A percentile compares a stretch with the other conserved stretches of the same genome.
These are phyloP conservation scores for Candida sp. DNA, from an alignment of 1,139 yeast genomes.

Conservation along the genomic window DNA sequence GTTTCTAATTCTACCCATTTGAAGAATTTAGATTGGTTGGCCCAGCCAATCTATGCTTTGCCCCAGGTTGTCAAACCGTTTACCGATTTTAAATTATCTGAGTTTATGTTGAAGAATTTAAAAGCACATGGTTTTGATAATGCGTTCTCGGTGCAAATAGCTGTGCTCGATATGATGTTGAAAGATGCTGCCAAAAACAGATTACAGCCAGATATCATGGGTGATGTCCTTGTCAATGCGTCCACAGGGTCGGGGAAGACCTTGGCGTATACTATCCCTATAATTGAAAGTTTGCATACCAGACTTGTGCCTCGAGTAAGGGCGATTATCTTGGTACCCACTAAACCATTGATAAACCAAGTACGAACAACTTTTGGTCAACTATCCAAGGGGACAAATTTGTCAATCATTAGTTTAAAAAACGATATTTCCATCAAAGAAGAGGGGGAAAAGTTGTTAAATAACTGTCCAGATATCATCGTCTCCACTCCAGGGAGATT, in stretches of 20 bases:
- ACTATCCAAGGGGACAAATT: conserved; percentile 63
- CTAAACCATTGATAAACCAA: conserved; percentile 82
- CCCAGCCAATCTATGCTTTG: conserved; percentile 55
- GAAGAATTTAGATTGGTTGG: conserved; percentile 60
- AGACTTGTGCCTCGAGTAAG: conserved; percentile 73
- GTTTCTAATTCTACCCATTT: conserved; percentile 36
- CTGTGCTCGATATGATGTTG: conserved; percentile 58
- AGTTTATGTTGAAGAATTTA: conserved; percentile 46
- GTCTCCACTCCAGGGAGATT: conserved; percentile 92
- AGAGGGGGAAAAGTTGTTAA: conserved; percentile 51
- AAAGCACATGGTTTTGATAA: conserved; percentile 36
- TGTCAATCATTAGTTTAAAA: conserved; percentile 59
- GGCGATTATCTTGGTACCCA: conserved; percentile 83
- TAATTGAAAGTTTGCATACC: conserved; percentile 60
- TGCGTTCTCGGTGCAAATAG: conserved; percentile 80
- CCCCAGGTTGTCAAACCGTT: conserved; percentile 44
- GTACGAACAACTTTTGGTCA: conserved; percentile 63
- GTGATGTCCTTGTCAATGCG: conserved; percentile 87
- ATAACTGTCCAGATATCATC: conserved; percentile 67
- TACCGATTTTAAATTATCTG: conserved; percentile 34
- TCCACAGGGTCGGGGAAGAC: conserved; percentile 98
- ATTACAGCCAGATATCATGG: conserved; percentile 57
- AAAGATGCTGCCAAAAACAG: conserved; percentile 43
- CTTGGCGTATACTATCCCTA: conserved; percentile 82
- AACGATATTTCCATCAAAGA: conserved; percentile 59